phyloP scores from a whole-genome alignment of 257 asterid genomes.

The Schizonepeta tenuifolia region DNA sequence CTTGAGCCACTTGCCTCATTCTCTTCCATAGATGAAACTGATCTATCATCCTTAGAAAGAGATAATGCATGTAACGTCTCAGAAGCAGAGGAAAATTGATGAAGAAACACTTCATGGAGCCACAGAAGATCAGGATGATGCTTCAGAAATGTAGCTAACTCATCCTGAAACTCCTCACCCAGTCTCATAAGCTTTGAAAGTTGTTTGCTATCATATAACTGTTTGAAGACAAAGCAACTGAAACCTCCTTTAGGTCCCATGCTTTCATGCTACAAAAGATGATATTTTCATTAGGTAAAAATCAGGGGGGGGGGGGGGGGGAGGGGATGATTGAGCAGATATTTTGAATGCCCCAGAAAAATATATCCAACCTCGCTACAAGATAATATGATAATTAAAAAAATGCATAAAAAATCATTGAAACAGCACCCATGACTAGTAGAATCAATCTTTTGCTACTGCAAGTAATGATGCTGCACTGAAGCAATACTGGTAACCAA shows the following conservation, averaged over 20 bases:
- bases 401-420: not conserved
- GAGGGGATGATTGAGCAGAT: constrained; percentile 25
- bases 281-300: constrained; percentile 21
- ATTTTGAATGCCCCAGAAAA: not conserved
- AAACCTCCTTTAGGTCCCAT: constrained; percentile 95
- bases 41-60: constrained; percentile 58
- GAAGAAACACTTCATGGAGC: constrained; percentile 93
- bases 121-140: constrained; percentile 78
- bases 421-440: constrained; percentile 12
- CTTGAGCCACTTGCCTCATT: constrained; percentile 38
- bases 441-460: constrained; percentile 15
- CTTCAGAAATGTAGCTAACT: constrained; percentile 69
- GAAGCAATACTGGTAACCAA: constrained; percentile 10
- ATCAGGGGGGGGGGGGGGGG: not conserved
- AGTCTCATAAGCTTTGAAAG: constrained; percentile 79
- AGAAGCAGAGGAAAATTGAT: constrained; percentile 85
- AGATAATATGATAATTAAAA: constrained; percentile 15
- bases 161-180: constrained; percentile 91
- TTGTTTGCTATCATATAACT: constrained; percentile 68
- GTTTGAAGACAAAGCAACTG: constrained; percentile 82
- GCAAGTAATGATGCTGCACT: constrained; percentile 12
- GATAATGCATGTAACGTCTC: constrained; percentile 78
- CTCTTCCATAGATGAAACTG: constrained; percentile 47
- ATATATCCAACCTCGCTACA: constrained; percentile 10
- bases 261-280: constrained; percentile 71